A percentile compares a stretch with the other conserved stretches of the same genome.
phyloP scores from a whole-genome alignment of 495 filamentous ascomycete species.

The Penicillium argentinense region DNA sequence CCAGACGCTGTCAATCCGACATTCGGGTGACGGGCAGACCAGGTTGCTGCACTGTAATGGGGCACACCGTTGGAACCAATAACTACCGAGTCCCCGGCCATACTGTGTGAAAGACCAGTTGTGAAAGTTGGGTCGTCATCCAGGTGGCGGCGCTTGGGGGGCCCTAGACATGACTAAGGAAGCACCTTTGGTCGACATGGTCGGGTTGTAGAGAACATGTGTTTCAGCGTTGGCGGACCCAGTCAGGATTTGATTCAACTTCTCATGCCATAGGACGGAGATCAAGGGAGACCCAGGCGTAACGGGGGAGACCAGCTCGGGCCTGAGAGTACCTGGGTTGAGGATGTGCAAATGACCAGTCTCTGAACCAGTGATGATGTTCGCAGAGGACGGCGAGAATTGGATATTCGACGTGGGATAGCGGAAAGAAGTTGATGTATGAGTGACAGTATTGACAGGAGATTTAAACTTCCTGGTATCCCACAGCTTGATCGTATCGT shows the following conservation, averaged over 20 bases:
- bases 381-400: conserved; percentile 79
- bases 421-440: conserved; percentile 78
- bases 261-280: conserved; percentile 85
- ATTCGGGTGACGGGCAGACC: conserved; percentile 65
- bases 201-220: conserved; percentile 88
- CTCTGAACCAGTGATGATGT: conserved; percentile 84
- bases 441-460: conserved; percentile 74
- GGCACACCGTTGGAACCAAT: conserved; percentile 51
- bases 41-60: conserved; percentile 48
- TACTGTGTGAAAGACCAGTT: conserved; percentile 72
- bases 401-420: conserved; percentile 82
- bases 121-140: conserved; percentile 88
- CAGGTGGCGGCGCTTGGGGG: conserved; percentile 88
- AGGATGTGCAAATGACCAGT: conserved; percentile 89
- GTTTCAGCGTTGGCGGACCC: conserved; percentile 87
- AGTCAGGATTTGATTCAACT: conserved; percentile 93
- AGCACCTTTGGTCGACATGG: conserved; percentile 74
- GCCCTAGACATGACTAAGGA: conserved; percentile 90
- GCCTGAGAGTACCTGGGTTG: conserved; percentile 82
- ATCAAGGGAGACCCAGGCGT: conserved; percentile 81
- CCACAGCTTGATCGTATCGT: conserved; percentile 89
- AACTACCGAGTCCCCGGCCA: conserved; percentile 81
- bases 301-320: conserved; percentile 82
- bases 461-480: conserved; percentile 94
- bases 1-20: conserved; percentile 79